A percentile compares a stretch with the other conserved stretches of the same genome.
Conservation (phyloP, 345 rosid genomes). For the Eucalyptus microcorys region DNA sequence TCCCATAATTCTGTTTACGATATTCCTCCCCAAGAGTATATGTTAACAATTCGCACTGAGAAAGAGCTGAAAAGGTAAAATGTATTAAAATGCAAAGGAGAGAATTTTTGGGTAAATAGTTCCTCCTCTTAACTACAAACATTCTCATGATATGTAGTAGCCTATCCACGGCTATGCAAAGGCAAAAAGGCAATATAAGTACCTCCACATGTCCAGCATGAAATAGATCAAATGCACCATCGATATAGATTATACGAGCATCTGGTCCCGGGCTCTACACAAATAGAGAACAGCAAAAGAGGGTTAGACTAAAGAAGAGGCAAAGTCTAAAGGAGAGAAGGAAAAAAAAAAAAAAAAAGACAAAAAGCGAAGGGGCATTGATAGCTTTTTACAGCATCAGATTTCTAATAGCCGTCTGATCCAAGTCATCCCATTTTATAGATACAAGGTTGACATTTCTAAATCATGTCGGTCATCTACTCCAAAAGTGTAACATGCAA, state of each 20-base stretch:
- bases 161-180: background rate
- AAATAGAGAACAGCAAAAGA: background rate
- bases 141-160: background rate
- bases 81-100: background rate
- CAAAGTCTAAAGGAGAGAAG: background rate
- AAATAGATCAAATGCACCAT: constrained; percentile 78
- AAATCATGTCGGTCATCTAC: background rate
- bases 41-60: background rate
- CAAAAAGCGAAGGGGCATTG: background rate
- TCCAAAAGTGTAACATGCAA: background rate
- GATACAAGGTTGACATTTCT: background rate
- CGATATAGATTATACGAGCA: constrained; percentile 61
- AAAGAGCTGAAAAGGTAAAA: background rate
- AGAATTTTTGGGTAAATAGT: background rate
- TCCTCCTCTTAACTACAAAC: background rate
- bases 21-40: background rate
- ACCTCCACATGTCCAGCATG: constrained; percentile 91
- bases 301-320: background rate
- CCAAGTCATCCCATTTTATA: background rate
- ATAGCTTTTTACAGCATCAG: background rate
- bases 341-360: background rate
- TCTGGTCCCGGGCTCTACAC: constrained; percentile 58
- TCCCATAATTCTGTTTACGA: background rate
- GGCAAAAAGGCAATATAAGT: background rate
- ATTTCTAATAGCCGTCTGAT: background rate